Evolutionary conservation across 768 basidiomycete genomes (phyloP), one percentile per base, ranked within the genome.

Genomic region (Boletus subparvulus): DNA sequence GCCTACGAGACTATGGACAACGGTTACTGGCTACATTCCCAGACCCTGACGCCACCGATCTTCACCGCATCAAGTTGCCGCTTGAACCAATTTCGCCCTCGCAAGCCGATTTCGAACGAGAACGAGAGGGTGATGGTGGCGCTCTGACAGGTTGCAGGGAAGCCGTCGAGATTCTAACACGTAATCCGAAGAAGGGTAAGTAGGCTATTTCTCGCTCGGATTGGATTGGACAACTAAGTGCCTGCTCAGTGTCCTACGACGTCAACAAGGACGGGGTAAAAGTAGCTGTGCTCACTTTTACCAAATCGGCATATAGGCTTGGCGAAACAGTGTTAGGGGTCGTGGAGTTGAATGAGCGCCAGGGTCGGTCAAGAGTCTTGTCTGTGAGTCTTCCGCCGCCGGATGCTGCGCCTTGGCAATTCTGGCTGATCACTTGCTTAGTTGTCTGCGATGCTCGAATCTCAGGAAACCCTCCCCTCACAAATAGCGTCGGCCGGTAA

Each of bases 271-370:
- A 96, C 36, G 93, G 90, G 0, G 82, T 90, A 37, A 84, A 85
- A 41, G 93, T 98, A 55, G 95, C 96, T 7, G 86, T 91, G 37
- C 72, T 99, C 14, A 97, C 94, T 0, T 91, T 99, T 61, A 85
- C 90, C 26, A 98, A 98, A 73, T 86, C 88, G 40, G 90, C 92
- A 0, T 98, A 92, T 71, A 75, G 96, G 19, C 82, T 98, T 0
- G 96, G 96, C 4, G 95, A 99, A 74, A 94, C 94, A 0, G 85
- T 98, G 24, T 74, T 87, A 44, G 96, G 95, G 3, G 86, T 95
- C 0, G 87, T 99, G 24, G 87, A 92, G 66, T 68, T 98, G 59
- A 98, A 99, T 67, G 82, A 85, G 30, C 77, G 83, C 37, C 74
- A 73, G n/a, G 80, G 87, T 6, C 74, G 83, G 37, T 80, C 88